Percentiles rank a stretch among this genome's conserved stretches.
Conservation (phyloP, 257 asterid genomes). For the Galeopsis tetrahit region DNA sequence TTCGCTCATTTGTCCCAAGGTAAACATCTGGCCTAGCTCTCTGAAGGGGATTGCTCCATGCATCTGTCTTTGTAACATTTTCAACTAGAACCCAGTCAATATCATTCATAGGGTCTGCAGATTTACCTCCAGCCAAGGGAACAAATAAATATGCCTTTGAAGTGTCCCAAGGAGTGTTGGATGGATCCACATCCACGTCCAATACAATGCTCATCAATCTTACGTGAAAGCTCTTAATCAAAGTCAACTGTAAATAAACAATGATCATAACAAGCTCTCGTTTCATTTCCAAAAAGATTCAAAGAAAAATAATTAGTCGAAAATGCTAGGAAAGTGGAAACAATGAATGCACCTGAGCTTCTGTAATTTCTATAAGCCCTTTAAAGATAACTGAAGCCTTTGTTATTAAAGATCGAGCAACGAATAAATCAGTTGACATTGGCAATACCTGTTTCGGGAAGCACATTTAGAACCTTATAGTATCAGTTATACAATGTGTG, state of each 20-base stretch:
- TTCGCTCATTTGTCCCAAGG: constrained; percentile 94
- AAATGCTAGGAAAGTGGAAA: constrained; percentile 25
- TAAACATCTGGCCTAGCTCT: constrained; percentile 98
- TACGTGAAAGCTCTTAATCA: constrained; percentile 91
- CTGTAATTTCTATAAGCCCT: constrained; percentile 67
- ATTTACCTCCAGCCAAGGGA: constrained; percentile 57
- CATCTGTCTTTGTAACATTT: constrained; percentile 65
- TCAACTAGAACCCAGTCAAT: constrained; percentile 82
- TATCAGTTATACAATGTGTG: constrained; percentile 15
- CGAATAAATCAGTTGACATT: constrained; percentile 89
- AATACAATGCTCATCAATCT: constrained; percentile 97
- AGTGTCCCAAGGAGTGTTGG: constrained; percentile 96
- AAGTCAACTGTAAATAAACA: constrained; percentile 58
- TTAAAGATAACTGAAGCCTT: constrained; percentile 72
- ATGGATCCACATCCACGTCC: constrained; percentile 99
- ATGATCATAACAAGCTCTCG: constrained; percentile 28
- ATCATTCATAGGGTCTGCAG: constrained; percentile 47
- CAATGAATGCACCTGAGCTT: constrained; percentile 67
- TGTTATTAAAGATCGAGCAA: constrained; percentile 85
- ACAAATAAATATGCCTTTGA: constrained; percentile 92
- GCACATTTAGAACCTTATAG: constrained; percentile 32
- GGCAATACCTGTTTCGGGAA: constrained; percentile 68
- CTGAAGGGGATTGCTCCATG: constrained; percentile 96
- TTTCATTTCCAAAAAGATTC: constrained; percentile 18
- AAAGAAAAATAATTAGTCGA: constrained; percentile 15